Percentiles rank a stretch among this genome's conserved stretches.
phyloP scores from a whole-genome alignment of 2,329 filamentous ascomycete species.

The Penicillium sumatraense region DNA sequence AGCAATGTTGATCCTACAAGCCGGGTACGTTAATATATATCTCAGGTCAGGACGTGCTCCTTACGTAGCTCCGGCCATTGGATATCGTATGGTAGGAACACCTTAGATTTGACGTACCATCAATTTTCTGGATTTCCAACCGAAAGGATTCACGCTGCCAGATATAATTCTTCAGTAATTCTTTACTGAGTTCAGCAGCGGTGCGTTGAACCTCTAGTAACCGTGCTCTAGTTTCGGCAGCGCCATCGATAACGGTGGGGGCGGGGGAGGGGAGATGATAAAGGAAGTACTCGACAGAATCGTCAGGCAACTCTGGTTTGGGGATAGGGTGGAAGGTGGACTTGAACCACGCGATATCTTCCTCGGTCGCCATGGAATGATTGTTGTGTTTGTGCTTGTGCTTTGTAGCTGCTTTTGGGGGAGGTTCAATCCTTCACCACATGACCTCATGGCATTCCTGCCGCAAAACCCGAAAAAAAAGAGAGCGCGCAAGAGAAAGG shows the following conservation, averaged over 20 bases:
- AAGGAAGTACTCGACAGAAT: slow-evolving; percentile 83
- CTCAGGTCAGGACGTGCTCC: slow-evolving; percentile 9
- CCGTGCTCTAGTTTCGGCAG: slow-evolving; percentile 57
- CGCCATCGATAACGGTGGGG: slow-evolving; percentile 58
- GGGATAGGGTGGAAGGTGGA: slow-evolving; percentile 69
- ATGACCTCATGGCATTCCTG: slow-evolving; percentile 41
- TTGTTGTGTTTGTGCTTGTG: no score
- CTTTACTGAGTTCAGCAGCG: slow-evolving; percentile 65
- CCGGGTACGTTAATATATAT: slow-evolving; percentile 7
- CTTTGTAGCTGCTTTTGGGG: no score
- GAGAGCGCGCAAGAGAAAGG: slow-evolving; percentile 27
- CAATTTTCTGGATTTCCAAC: slow-evolving; percentile 65
- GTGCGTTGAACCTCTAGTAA: slow-evolving; percentile 75
- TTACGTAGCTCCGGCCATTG: no score
- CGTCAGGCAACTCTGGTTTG: slow-evolving; percentile 71
- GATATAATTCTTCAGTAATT: slow-evolving; percentile 80
- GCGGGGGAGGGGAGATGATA: slow-evolving; percentile 69
- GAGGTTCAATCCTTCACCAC: neutral
- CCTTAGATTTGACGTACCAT: slow-evolving; percentile 56
- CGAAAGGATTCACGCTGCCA: slow-evolving; percentile 88
- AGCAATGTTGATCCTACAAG: slow-evolving; percentile 63
- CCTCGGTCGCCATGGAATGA: slow-evolving; percentile 56
- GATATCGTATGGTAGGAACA: neutral
- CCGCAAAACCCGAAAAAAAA: slow-evolving; percentile 1
- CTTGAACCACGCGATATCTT: slow-evolving; percentile 68